Percentiles rank a stretch among this genome's conserved stretches.
phyloP scores from a whole-genome alignment of 2,329 filamentous ascomycete genomes.

The Coniosporium tulheliwenetii region DNA sequence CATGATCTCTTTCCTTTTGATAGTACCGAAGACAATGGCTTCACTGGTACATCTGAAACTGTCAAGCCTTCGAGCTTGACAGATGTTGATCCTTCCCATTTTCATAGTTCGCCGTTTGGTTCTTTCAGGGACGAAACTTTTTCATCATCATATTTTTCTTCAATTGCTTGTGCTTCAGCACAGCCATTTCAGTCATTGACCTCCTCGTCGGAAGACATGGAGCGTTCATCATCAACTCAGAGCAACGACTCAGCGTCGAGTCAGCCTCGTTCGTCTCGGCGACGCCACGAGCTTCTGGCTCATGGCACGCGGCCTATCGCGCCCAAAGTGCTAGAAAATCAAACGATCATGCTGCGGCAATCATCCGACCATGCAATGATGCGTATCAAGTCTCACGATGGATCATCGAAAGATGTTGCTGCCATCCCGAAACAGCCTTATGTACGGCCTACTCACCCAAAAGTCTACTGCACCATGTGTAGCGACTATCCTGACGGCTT shows the following conservation, averaged over 20 bases:
- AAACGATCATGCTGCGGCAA: conserved; percentile 8
- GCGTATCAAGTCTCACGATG: conserved; percentile 34
- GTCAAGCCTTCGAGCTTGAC: conserved; percentile 4
- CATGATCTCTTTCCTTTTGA: conserved; percentile 4
- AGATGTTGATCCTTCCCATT: conserved; percentile 2
- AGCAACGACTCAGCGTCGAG: conserved; percentile 29
- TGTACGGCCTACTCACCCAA: conserved; percentile 52
- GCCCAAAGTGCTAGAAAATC: conserved; percentile 23
- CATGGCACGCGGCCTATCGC: conserved; percentile 33
- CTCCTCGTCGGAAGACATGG: conserved; percentile 31
- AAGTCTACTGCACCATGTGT: conserved; percentile 57
- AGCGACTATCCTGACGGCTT: conserved; percentile 62
- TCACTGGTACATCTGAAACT: neutral
- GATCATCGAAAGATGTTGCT: conserved; percentile 37
- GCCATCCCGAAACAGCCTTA: conserved; percentile 36
- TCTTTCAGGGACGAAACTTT: neutral
- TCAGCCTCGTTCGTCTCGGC: conserved; percentile 27
- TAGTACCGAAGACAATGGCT: neutral
- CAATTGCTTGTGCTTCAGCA: conserved; percentile 8
- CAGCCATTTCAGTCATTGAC: conserved; percentile 15
- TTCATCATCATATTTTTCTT: conserved; percentile 3
- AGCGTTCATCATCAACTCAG: conserved; percentile 30
- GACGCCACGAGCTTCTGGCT: conserved; percentile 32
- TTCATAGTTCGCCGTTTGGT: neutral
- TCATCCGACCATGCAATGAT: conserved; percentile 31